These are phyloP conservation scores for Plenodomus biglobosus DNA, from an alignment of 2,329 filamentous ascomycete genomes.

Conservation along the genomic window DNA sequence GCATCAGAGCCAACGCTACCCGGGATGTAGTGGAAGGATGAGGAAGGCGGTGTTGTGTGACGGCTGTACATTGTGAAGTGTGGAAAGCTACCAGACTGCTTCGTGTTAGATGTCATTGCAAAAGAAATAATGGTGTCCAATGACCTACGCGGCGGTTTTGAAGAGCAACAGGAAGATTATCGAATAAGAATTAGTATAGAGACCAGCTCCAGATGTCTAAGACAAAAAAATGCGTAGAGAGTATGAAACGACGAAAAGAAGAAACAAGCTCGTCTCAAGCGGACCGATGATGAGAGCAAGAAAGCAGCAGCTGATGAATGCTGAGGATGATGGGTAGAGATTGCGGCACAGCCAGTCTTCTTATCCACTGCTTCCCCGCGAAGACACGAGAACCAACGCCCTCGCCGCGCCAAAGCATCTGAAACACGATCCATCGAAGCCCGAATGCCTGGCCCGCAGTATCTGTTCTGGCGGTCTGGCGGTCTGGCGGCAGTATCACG, in stretches of 20 bases:
- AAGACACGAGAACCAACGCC: conserved; percentile 39
- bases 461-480: conserved; percentile 19
- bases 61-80: conserved; percentile 46
- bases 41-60: conserved; percentile 50
- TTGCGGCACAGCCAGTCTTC: conserved; percentile 44
- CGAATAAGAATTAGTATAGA: conserved; percentile 43
- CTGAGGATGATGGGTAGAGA: conserved; percentile 26
- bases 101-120: conserved; percentile 15
- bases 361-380: conserved; percentile 37
- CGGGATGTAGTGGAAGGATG: conserved; percentile 43
- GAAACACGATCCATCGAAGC: conserved; percentile 45
- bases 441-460: conserved; percentile 28
- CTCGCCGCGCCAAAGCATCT: conserved; percentile 41
- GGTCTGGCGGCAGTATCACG: conserved; percentile 38
- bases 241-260: conserved; percentile 30
- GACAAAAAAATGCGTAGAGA: conserved; percentile 42
- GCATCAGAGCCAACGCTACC: conserved; percentile 55
- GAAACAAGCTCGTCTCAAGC: conserved; percentile 41
- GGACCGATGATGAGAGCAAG: conserved; percentile 1
- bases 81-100: conserved; percentile 42
- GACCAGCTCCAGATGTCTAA: conserved; percentile 50
- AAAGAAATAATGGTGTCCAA: conserved; percentile 9
- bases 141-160: conserved; percentile 36
- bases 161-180: conserved; percentile 36
- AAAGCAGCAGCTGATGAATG: conserved; percentile 31